Conservation (phyloP, 345 rosid genomes). For the Mallotus nudiflorus region DNA sequence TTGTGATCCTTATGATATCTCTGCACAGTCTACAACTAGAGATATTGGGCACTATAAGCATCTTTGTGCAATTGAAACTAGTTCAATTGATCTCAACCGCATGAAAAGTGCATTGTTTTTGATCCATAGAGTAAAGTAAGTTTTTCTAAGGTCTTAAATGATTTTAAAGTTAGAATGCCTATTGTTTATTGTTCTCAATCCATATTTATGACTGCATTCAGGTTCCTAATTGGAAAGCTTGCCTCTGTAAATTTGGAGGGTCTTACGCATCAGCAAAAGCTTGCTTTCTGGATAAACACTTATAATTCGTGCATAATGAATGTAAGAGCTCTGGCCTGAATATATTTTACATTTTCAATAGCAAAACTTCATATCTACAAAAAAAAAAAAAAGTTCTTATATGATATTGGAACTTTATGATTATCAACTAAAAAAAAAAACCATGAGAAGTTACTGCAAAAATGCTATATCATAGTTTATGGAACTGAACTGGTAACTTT, state of each 20-base stretch:
- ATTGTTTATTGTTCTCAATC: slow-evolving; percentile 10
- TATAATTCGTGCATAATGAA: slow-evolving; percentile 86
- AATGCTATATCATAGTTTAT: slow-evolving; percentile 19
- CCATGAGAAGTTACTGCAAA: not conserved
- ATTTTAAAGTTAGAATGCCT: slow-evolving; percentile 4
- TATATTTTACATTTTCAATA: not conserved
- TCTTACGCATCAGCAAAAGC: slow-evolving; percentile 87
- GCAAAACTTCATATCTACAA: not conserved
- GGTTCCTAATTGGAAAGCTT: slow-evolving; percentile 76
- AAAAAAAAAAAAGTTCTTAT: too few species aligned
- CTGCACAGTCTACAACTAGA: slow-evolving; percentile 35
- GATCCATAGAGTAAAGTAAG: slow-evolving; percentile 76
- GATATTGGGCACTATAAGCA: slow-evolving; percentile 69
- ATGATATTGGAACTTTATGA: not conserved
- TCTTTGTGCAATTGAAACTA: slow-evolving; percentile 52
- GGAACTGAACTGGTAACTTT: slow-evolving; percentile 3
- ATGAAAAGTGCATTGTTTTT: slow-evolving; percentile 55
- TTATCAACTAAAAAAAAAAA: not conserved
- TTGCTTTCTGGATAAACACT: slow-evolving; percentile 94
- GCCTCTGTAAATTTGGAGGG: slow-evolving; percentile 59
- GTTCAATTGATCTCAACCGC: slow-evolving; percentile 61
- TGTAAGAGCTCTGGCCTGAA: slow-evolving; percentile 44
- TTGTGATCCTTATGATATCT: slow-evolving; percentile 61
- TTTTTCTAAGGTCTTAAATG: slow-evolving; percentile 6
- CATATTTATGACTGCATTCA: slow-evolving; percentile 32